Percentiles rank a stretch among this genome's conserved stretches.
Conservation (phyloP, 139 green algal genomes). For the Picochlorum sp. region DNA sequence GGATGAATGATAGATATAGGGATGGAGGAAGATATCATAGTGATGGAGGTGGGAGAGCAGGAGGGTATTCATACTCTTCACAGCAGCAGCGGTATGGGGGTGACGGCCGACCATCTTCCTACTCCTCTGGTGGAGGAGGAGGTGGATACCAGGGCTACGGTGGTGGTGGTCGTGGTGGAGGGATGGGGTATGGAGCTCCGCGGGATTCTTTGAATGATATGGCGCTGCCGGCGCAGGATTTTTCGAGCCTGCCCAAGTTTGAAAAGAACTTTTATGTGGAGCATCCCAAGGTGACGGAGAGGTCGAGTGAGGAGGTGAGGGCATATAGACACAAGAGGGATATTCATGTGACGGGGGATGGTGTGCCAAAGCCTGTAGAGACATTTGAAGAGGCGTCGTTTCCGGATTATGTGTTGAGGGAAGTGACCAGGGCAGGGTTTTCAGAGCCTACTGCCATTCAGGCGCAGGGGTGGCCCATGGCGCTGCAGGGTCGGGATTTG, state of each 20-base stretch:
- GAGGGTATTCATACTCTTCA: not conserved
- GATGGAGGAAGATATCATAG: too few relatives aligned
- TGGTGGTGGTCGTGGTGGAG: slow-evolving; percentile 12
- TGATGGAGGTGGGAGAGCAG: not conserved
- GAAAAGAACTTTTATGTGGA: slow-evolving; percentile 93
- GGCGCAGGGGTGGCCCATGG: slow-evolving; percentile 84
- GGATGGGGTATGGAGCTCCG: slow-evolving; percentile 26
- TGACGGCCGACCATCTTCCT: not conserved
- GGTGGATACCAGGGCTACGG: not conserved
- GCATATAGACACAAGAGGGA: slow-evolving; percentile 49
- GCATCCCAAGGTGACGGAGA: slow-evolving; percentile 64
- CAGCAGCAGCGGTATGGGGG: not conserved
- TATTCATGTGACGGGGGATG: slow-evolving; percentile 56
- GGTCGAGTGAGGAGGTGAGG: slow-evolving; percentile 57
- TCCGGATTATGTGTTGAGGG: slow-evolving; percentile 76
- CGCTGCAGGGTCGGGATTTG: slow-evolving; percentile 72
- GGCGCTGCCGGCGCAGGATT: slow-evolving; percentile 54
- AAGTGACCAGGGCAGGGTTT: slow-evolving; percentile 75
- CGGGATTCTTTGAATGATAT: slow-evolving; percentile 64
- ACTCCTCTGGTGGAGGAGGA: slow-evolving; percentile 6
- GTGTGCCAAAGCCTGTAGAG: slow-evolving; percentile 56
- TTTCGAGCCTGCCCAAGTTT: slow-evolving; percentile 70
- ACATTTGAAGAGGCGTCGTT: slow-evolving; percentile 76
- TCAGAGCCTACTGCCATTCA: slow-evolving; percentile 80
- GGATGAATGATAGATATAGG: too few relatives aligned